Evolutionary conservation across 2,329 filamentous ascomycete species (phyloP).

Genomic region (Neonectria magnoliae): DNA sequence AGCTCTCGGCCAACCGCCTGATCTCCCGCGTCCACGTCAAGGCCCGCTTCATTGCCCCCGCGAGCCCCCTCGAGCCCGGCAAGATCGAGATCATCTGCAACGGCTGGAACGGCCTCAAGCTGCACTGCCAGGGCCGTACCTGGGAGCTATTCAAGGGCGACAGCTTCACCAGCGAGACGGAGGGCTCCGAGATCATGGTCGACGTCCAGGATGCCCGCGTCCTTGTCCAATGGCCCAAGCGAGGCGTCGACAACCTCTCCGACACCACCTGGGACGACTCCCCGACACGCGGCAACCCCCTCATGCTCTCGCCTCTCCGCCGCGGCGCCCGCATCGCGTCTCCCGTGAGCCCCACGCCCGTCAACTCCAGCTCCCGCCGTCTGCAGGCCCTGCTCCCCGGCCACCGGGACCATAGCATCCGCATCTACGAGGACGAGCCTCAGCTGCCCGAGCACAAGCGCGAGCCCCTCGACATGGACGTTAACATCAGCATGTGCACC

Average conservation of each 20-base stretch:
- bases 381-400: constrained; percentile 57
- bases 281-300: constrained; percentile 48
- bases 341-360: constrained; percentile 74
- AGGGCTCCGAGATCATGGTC: constrained; percentile 89
- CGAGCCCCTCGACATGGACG: constrained; percentile 36
- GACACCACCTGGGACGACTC: constrained; percentile 79
- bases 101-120: constrained; percentile 94
- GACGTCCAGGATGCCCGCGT: constrained; percentile 95
- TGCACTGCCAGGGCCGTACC: constrained; percentile 89
- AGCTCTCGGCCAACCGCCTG: constrained; percentile 89
- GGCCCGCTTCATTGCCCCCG: constrained; percentile 80
- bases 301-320: constrained; percentile 70
- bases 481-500: constrained; percentile 59
- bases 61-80: constrained; percentile 74
- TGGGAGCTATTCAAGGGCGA: constrained; percentile 90
- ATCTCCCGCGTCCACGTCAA: constrained; percentile 95
- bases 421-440: constrained; percentile 78
- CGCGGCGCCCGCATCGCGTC: constrained; percentile 70
- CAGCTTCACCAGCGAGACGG: constrained; percentile 88
- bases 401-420: constrained; percentile 56
- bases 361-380: constrained; percentile 54
- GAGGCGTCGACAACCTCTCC: constrained; percentile 63
- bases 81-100: constrained; percentile 89
- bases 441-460: constrained; percentile 51
- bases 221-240: constrained; percentile 85